Base-by-base conservation (phyloP, 495 filamentous ascomycete genomes). In the Neurospora sp. region DNA sequence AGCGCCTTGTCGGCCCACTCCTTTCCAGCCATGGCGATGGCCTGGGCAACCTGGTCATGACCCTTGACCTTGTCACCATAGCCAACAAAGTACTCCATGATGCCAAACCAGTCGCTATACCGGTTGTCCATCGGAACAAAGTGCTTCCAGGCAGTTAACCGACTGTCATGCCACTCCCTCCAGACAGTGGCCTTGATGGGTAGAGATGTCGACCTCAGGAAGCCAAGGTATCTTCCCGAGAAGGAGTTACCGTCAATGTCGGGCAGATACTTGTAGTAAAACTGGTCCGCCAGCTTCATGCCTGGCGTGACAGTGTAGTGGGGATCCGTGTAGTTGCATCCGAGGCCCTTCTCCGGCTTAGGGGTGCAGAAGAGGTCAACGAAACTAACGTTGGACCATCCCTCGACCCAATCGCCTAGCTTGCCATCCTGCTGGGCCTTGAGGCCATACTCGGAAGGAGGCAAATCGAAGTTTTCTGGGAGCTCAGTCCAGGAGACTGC, bases 91-190 rank as follows among this genome's bases (percentile, higher is more conserved):
- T 94, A 95, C 72, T 92, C 89, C 86, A 96, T 89, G 14, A 96
- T 87, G 3, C 89, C 90, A 71, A 90, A 94, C 66, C 93, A 82
- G 78, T 96, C 93, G 42, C 89, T 84, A 74, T 91, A 94, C 16
- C 90, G 86, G 77, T 91, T 94, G 77, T 95, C 93, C 91, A 96
- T 92, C 1, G 93, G 93, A n/a, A 93, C 90, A 75, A 89, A 93
- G 76, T 93, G 91, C 72, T 87, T 87, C 91, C 91, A 93, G 12
- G 90, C 85, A 27, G 91, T 84, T 9, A 93, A 81, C 27, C 91
- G 82, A 42, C 86, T 88, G 76, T 93, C 91, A 73, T 93, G 91
- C 91, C 91, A 93, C 81, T 93, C 92, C 11, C 88, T 84, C 84
- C 91, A 93, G 41, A 93, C 86, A 9, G 91, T 92, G 1, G 91